These are phyloP conservation scores for Ophiostoma sp. DNA, from an alignment of 2,329 filamentous ascomycete genomes.

Conservation along the genomic window DNA sequence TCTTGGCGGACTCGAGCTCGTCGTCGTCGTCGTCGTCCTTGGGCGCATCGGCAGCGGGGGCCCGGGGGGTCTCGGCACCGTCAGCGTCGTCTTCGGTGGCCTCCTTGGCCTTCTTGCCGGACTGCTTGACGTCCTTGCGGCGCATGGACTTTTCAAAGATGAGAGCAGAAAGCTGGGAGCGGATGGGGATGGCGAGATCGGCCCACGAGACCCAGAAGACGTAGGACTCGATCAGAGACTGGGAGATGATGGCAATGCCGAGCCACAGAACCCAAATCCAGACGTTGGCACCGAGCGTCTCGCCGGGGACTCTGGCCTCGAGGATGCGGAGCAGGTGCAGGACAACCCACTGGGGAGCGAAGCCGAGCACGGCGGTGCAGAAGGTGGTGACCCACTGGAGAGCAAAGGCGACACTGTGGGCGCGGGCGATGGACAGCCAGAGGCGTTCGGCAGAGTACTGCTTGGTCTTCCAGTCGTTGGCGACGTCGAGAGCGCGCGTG, in stretches of 20 bases:
- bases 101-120: conserved; percentile 43
- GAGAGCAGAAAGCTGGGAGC: conserved; percentile 63
- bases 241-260: conserved; percentile 52
- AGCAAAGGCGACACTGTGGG: conserved; percentile 51
- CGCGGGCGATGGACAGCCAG: conserved; percentile 54
- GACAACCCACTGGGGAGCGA: conserved; percentile 65
- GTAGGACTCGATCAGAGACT: conserved; percentile 58
- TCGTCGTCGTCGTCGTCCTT: conserved; percentile 43
- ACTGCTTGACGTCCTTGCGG: conserved; percentile 68
- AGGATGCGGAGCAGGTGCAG: conserved; percentile 60
- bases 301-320: conserved; percentile 47
- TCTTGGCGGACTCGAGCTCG: conserved; percentile 42
- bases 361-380: conserved; percentile 52
- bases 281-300: conserved; percentile 46
- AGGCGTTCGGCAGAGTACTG: conserved; percentile 45
- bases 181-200: conserved; percentile 59
- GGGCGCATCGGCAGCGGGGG: neutral
- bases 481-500: conserved; percentile 47
- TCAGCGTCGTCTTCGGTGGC: conserved; percentile 30
- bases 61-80: conserved; percentile 24
- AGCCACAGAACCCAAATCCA: conserved; percentile 66
- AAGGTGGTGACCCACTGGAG: conserved; percentile 56
- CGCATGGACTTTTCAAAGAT: conserved; percentile 73
- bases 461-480: conserved; percentile 44
- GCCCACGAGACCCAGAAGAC: conserved; percentile 62